Evolutionary conservation across 257 asterid genomes (phyloP).

Genomic region (Plectranthus barbatus): DNA sequence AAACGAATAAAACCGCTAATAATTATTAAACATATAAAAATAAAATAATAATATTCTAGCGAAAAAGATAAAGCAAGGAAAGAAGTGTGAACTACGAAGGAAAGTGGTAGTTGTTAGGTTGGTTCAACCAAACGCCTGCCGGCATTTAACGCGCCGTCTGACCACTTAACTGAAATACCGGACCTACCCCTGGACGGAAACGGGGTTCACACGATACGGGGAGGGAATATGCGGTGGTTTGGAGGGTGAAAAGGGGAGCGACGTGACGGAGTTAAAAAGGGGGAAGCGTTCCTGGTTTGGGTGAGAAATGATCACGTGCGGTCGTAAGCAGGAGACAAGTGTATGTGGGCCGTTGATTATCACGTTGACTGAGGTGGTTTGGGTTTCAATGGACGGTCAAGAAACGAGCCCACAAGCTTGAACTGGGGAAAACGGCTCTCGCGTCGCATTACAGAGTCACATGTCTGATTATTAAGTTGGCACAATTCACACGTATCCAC

Average conservation of each 20-base stretch:
- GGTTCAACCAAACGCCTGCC: conserved; percentile 21
- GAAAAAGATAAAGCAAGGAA: not conserved
- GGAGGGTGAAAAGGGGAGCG: not conserved
- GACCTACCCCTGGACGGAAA: not conserved
- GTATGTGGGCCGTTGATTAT: not conserved
- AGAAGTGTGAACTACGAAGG: conserved; percentile 20
- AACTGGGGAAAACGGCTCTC: not conserved
- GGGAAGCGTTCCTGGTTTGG: not conserved
- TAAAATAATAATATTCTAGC: not conserved
- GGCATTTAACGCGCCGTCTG: conserved; percentile 23
- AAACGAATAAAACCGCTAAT: not conserved
- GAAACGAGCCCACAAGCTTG: conserved; percentile 3
- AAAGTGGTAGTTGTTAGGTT: conserved; percentile 22
- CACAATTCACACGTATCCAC: conserved; percentile 6
- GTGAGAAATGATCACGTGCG: not conserved
- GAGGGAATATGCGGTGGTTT: not conserved
- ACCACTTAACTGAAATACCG: not conserved
- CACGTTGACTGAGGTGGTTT: not conserved
- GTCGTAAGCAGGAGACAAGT: not conserved
- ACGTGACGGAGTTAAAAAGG: conserved; percentile 2
- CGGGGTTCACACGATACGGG: too few species aligned
- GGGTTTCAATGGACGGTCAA: conserved; percentile 1
- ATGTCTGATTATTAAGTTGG: not conserved
- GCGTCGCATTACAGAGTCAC: too few species aligned
- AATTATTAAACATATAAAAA: not conserved